Conservation (phyloP, 1,139 yeast species). For the Debaryomycetaceae sp. region DNA sequence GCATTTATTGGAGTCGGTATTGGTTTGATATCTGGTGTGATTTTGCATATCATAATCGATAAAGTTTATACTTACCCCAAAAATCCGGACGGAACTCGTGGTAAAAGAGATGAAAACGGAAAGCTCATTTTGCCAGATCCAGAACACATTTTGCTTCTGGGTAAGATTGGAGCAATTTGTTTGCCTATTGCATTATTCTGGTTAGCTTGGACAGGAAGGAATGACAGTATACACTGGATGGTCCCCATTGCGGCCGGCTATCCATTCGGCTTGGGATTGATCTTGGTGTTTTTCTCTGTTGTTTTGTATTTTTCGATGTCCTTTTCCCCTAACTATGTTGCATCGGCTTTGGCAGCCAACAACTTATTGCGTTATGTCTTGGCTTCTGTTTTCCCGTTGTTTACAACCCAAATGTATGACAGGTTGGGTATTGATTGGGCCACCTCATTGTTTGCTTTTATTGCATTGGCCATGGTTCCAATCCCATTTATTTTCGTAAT, state of each 20-base stretch:
- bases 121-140: slow-evolving; percentile 42
- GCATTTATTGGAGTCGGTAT: slow-evolving; percentile 65
- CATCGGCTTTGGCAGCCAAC: slow-evolving; percentile 79
- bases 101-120: slow-evolving; percentile 54
- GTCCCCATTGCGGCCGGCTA: slow-evolving; percentile 73
- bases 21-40: slow-evolving; percentile 26
- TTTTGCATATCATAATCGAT: slow-evolving; percentile 22
- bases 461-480: not conserved
- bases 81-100: slow-evolving; percentile 63
- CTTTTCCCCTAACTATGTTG: slow-evolving; percentile 71
- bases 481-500: not conserved
- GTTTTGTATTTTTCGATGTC: slow-evolving; percentile 69
- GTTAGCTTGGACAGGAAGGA: slow-evolving; percentile 76
- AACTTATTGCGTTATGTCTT: slow-evolving; percentile 64
- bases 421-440: slow-evolving; percentile 39
- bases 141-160: slow-evolving; percentile 37
- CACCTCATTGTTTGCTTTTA: slow-evolving; percentile 26
- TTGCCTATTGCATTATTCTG: slow-evolving; percentile 72
- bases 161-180: slow-evolving; percentile 58
- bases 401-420: slow-evolving; percentile 44
- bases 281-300: slow-evolving; percentile 69
- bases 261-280: slow-evolving; percentile 73
- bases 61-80: slow-evolving; percentile 47
- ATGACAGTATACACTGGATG: slow-evolving; percentile 67
- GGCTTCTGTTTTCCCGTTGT: slow-evolving; percentile 57